These are phyloP conservation scores for Kingdonia uniflora DNA, from an alignment of 164 flowering plant species.

Conservation along the genomic window DNA sequence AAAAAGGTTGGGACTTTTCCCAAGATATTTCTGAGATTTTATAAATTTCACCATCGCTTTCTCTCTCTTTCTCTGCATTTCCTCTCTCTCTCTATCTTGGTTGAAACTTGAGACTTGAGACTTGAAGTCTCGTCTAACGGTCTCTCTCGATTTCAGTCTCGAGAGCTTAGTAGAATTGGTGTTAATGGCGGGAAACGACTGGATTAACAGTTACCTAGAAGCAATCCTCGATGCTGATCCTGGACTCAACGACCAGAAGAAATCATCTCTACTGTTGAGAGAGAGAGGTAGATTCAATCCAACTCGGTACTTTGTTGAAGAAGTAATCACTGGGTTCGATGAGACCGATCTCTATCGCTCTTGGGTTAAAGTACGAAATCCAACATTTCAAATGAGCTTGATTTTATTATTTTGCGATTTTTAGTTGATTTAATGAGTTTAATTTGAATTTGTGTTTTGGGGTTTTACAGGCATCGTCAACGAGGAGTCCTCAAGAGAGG, in stretches of 20 bases:
- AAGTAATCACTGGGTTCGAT: slow-evolving; percentile 94
- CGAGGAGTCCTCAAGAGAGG: slow-evolving; percentile 98
- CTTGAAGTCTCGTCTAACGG: too few relatives aligned
- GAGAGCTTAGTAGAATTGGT: neutral
- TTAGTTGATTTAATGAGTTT: neutral
- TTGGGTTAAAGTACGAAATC: slow-evolving; percentile 70
- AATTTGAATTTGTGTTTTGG: neutral
- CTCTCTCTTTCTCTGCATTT: too few relatives aligned
- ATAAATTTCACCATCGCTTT: too few relatives aligned
- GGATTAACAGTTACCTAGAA: slow-evolving; percentile 96
- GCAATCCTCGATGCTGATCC: slow-evolving; percentile 89
- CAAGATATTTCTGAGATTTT: too few relatives aligned
- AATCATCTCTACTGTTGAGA: slow-evolving; percentile 53
- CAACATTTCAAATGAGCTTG: too few relatives aligned
- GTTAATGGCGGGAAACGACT: slow-evolving; percentile 97
- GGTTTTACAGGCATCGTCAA: slow-evolving; percentile 49
- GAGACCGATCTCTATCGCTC: slow-evolving; percentile 97
- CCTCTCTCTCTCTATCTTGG: too few relatives aligned
- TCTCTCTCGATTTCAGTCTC: slow-evolving; percentile 6
- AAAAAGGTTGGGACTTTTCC: too few relatives aligned
- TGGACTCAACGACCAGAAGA: slow-evolving; percentile 44
- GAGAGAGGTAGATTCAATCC: slow-evolving; percentile 97
- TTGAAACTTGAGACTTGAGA: too few relatives aligned
- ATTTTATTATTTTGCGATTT: neutral
- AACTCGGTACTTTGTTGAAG: slow-evolving; percentile 91